Percentiles rank a stretch among this genome's conserved stretches.
These are phyloP conservation scores for Dicorynia guianensis DNA, from an alignment of 306 rosid genomes.

Conservation along the genomic window DNA sequence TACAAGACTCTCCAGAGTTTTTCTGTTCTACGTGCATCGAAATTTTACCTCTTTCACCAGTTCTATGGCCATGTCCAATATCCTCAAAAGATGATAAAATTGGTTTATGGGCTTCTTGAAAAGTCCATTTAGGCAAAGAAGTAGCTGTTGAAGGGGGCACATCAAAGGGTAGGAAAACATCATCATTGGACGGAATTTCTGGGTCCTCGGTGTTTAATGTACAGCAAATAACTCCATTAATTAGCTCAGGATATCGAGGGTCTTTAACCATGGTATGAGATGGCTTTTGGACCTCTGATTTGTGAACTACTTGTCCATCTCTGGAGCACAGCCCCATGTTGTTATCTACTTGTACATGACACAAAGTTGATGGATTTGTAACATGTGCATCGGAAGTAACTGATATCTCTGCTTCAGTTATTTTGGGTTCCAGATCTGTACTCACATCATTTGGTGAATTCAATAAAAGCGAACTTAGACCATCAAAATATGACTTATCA, in stretches of 20 bases:
- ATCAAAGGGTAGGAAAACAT: conserved; percentile 64
- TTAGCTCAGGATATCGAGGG: conserved; percentile 57
- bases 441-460: conserved; percentile 57
- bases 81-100: conserved; percentile 51
- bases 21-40: conserved; percentile 58
- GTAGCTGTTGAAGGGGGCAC: conserved; percentile 49
- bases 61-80: conserved; percentile 50
- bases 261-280: conserved; percentile 56
- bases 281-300: conserved; percentile 50
- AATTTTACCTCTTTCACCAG: conserved; percentile 47
- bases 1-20: conserved; percentile 47
- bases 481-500: conserved; percentile 84
- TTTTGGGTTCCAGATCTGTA: conserved; percentile 49
- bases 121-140: conserved; percentile 34
- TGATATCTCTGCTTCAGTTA: conserved; percentile 46
- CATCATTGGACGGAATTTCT: conserved; percentile 86
- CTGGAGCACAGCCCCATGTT: conserved; percentile 42
- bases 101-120: conserved; percentile 46
- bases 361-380: conserved; percentile 44
- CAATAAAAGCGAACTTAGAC: conserved; percentile 80
- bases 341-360: conserved; percentile 54
- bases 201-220: conserved; percentile 70
- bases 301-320: conserved; percentile 46
- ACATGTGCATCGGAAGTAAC: conserved; percentile 47
- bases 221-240: conserved; percentile 63